These are phyloP conservation scores for Neurospora tetraspora DNA, from an alignment of 495 filamentous ascomycete genomes.

Conservation along the genomic window DNA sequence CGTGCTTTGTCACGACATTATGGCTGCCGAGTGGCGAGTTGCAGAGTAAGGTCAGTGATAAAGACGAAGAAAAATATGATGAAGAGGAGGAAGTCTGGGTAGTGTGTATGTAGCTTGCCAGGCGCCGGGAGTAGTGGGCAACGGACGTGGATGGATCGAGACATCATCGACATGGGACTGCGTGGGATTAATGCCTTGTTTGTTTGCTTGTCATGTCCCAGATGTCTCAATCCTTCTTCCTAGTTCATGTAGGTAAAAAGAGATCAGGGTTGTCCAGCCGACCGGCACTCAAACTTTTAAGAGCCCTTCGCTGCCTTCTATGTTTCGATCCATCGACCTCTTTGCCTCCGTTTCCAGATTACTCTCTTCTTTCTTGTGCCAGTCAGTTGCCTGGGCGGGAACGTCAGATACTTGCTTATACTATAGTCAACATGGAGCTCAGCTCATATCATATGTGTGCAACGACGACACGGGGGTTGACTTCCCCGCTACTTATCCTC, in stretches of 20 bases:
- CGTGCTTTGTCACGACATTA: no score
- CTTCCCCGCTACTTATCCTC: neutral
- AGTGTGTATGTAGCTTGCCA: no score
- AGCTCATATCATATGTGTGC: no score
- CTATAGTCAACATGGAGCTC: neutral
- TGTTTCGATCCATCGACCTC: neutral
- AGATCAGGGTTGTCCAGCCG: neutral
- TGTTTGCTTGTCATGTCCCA: neutral
- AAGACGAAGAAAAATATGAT: no score
- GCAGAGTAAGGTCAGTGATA: no score
- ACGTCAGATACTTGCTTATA: neutral
- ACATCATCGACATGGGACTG: neutral
- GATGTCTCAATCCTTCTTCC: neutral
- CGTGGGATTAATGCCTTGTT: neutral
- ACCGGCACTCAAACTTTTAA: neutral
- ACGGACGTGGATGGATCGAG: neutral
- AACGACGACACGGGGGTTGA: neutral
- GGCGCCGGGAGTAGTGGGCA: neutral
- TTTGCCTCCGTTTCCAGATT: neutral
- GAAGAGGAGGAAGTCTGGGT: no score
- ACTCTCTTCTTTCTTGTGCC: neutral
- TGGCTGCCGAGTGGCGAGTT: no score
- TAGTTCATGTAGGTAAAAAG: neutral
- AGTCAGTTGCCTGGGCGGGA: neutral
- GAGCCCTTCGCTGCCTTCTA: neutral